Base-by-base conservation (phyloP, 306 rosid genomes). In the Trifolium subterraneum region DNA sequence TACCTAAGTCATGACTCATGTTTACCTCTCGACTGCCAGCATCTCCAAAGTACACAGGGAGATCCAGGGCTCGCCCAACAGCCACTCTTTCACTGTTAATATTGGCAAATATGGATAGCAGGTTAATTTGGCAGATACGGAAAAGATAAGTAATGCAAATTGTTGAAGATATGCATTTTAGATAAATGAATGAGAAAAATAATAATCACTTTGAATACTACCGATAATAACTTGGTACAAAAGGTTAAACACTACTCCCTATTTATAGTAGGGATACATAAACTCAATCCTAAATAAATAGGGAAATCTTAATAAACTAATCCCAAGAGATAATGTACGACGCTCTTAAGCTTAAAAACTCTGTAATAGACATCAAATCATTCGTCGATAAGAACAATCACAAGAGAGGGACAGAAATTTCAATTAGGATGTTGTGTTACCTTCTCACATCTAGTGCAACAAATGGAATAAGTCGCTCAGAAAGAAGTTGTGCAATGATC, bases 401-500 rank as follows among this genome's bases (percentile, higher is more conserved):
- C 38, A 31, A 74, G 41, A 51, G 51, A 68, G 36, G 68, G 71
- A 73, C 71, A 41, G 12, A 35, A 71, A 41, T 64, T 81, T 66
- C 68, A 42, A 16, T 47, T 35, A 72, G 68, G 36, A 71, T 22
- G 38, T 20, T 23, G 59, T 15, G 47, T 79, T 92, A 95, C 99
- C 99, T 90, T 81, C 98, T 90, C 85, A 95, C 98, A 66, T 95
- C 99, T 64, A 95, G 98, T 77, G 99, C 99, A 76, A 95, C 99
- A 83, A 95, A 95, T 14, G 99, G 99, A 84, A 95, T 95, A 69
- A 95, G 82, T 31, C 99, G 87, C 90, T 95, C 99, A 10, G 99
- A 95, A 74, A 95, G 99, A 86, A 95, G 98, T 88, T 95, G 99
- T 29, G 99, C 99, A 79, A 95, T 95, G 79, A 95, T 95, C 99